Evolutionary conservation across 2,329 filamentous ascomycete species (phyloP).

Genomic region (Ceratocystis harringtonii): DNA sequence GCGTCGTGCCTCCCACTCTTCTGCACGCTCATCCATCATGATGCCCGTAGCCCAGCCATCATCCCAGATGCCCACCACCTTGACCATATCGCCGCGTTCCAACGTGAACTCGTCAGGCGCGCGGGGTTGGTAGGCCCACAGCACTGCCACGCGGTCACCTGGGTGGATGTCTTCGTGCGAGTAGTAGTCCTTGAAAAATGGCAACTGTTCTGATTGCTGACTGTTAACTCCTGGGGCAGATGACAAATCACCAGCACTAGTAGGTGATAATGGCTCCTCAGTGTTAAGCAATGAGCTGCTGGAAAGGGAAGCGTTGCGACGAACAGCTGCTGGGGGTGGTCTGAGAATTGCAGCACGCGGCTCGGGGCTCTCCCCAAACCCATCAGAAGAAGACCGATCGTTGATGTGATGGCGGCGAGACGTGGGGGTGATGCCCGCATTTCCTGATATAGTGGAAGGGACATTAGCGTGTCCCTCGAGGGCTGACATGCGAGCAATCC

Average conservation of each 20-base stretch:
- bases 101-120: constrained; percentile 86
- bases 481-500: constrained; percentile 91
- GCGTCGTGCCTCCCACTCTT: constrained; percentile 70
- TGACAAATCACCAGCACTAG: constrained; percentile 58
- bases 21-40: constrained; percentile 63
- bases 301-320: constrained; percentile 77
- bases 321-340: constrained; percentile 39
- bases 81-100: constrained; percentile 93
- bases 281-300: constrained; percentile 62
- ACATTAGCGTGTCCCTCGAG: constrained; percentile 60
- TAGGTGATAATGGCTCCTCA: constrained; percentile 59
- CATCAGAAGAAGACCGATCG: constrained; percentile 55
- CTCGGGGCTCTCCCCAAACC: constrained; percentile 55
- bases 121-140: constrained; percentile 95
- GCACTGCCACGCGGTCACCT: constrained; percentile 71
- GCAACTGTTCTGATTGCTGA: constrained; percentile 86
- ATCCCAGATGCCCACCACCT: constrained; percentile 96
- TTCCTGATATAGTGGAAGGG: constrained; percentile 26
- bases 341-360: constrained; percentile 44
- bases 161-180: constrained; percentile 92
- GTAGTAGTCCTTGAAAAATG: constrained; percentile 98
- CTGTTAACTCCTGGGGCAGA: constrained; percentile 72
- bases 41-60: constrained; percentile 97
- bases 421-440: constrained; percentile 11
- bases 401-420: constrained; percentile 29